phyloP scores from a whole-genome alignment of 2,329 filamentous ascomycete species.

The Arthrinium phaeospermum region DNA sequence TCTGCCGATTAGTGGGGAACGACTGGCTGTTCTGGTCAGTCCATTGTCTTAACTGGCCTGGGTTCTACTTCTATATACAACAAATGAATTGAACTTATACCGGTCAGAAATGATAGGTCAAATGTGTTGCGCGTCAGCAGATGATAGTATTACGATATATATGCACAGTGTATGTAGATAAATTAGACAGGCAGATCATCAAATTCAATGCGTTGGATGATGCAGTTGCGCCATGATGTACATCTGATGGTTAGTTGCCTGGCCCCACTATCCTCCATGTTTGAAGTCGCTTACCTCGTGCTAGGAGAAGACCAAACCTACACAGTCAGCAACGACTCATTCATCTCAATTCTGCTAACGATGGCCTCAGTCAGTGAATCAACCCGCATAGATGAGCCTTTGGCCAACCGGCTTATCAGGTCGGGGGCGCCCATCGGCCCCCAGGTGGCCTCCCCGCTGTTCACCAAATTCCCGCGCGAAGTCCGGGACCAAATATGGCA shows the following conservation, averaged over 20 bases:
- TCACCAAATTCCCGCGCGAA: constrained; percentile 33
- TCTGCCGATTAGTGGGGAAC: no score
- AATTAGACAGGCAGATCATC: neutral
- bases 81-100: no score
- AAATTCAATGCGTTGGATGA: no score
- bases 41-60: no score
- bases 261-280: neutral
- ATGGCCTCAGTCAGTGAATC: neutral
- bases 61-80: no score
- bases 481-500: constrained; percentile 35
- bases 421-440: constrained; percentile 21
- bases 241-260: neutral
- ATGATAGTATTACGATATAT: neutral
- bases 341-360: neutral
- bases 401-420: neutral
- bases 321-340: neutral
- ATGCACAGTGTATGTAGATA: neutral
- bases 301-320: neutral
- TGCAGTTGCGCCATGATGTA: no score
- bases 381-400: neutral
- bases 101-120: no score
- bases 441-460: constrained; percentile 30
- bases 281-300: neutral
- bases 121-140: no score
- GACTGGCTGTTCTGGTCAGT: no score